Evolutionary conservation across 169 alveolate genomes (phyloP).

Genomic region (Besnoitia besnoiti): DNA sequence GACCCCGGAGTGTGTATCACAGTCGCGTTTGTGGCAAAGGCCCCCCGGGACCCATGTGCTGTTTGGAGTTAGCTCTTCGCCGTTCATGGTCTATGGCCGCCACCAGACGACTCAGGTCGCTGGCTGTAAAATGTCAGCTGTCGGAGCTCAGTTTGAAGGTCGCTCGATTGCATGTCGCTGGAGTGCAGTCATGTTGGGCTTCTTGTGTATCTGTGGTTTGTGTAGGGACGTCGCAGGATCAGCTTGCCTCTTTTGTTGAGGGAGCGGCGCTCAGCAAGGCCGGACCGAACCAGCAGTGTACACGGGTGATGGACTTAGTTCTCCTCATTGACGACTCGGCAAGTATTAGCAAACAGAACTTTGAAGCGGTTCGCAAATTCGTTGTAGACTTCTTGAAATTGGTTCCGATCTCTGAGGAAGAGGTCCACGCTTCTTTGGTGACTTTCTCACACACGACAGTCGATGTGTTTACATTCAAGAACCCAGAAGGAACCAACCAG

Average conservation of each 20-base stretch:
- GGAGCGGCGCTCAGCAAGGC: not conserved
- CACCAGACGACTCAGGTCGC: too few relatives aligned
- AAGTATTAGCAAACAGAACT: conserved; percentile 42
- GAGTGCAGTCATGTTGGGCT: too few relatives aligned
- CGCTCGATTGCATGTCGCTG: too few relatives aligned
- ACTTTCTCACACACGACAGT: not conserved
- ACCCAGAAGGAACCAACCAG: conserved; percentile 11
- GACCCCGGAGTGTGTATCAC: too few relatives aligned
- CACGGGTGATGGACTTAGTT: conserved; percentile 26
- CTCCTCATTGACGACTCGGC: conserved; percentile 60
- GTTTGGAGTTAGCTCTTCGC: too few relatives aligned
- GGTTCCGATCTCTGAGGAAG: conserved; percentile 48
- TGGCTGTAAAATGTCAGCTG: too few relatives aligned
- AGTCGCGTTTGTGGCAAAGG: too few relatives aligned
- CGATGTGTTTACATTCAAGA: not conserved
- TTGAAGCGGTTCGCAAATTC: conserved; percentile 27
- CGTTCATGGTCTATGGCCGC: too few relatives aligned
- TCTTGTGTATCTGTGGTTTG: too few relatives aligned
- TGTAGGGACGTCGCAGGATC: not conserved
- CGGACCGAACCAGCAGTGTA: not conserved
- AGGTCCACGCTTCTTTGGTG: conserved; percentile 35
- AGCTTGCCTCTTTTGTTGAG: not conserved
- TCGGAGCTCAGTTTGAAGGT: too few relatives aligned
- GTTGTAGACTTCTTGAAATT: not conserved
- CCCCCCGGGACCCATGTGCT: too few relatives aligned